Percentiles rank a stretch among this genome's conserved stretches.
Conservation (phyloP, 768 basidiomycete genomes). For the Hypholoma sublateritium region DNA sequence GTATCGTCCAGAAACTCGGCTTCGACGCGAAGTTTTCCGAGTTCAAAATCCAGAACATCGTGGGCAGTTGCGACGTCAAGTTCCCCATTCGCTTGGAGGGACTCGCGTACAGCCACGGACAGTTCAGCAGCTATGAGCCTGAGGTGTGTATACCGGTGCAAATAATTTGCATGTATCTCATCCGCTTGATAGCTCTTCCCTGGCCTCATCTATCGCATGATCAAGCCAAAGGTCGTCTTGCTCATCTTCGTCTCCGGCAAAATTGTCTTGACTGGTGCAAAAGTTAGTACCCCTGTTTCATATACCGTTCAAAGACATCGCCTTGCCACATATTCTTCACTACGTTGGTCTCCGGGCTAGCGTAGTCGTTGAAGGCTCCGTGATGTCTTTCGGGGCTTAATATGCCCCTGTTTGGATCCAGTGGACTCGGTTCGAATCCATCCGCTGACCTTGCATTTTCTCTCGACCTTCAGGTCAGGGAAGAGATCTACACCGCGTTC, state of each 20-base stretch:
- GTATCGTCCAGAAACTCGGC: slow-evolving; percentile 98
- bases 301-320: slow-evolving; percentile 20
- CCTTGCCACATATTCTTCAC: slow-evolving; percentile 11
- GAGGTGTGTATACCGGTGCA: slow-evolving; percentile 59
- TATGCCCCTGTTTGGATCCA: slow-evolving; percentile 24
- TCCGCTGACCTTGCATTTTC: slow-evolving; percentile 46
- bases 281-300: slow-evolving; percentile 57
- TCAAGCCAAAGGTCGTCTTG: slow-evolving; percentile 98
- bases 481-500: slow-evolving; percentile 99
- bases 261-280: slow-evolving; percentile 98
- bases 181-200: slow-evolving; percentile 80
- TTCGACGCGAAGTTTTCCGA: slow-evolving; percentile 99
- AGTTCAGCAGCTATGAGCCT: slow-evolving; percentile 97
- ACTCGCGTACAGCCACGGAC: slow-evolving; percentile 95
- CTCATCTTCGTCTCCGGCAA: slow-evolving; percentile 99
- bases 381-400: slow-evolving; percentile 19
- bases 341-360: slow-evolving; percentile 9
- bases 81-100: slow-evolving; percentile 99
- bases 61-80: slow-evolving; percentile 97
- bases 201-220: slow-evolving; percentile 98
- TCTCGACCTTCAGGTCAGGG: slow-evolving; percentile 72
- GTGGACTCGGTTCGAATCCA: slow-evolving; percentile 44
- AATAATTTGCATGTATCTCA: slow-evolving; percentile 8
- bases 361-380: slow-evolving; percentile 8
- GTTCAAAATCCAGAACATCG: slow-evolving; percentile 99